A percentile compares a stretch with the other conserved stretches of the same genome.
These are phyloP conservation scores for Zymoseptoria tritici DNA, from an alignment of 2,329 filamentous ascomycete species.

Conservation along the genomic window DNA sequence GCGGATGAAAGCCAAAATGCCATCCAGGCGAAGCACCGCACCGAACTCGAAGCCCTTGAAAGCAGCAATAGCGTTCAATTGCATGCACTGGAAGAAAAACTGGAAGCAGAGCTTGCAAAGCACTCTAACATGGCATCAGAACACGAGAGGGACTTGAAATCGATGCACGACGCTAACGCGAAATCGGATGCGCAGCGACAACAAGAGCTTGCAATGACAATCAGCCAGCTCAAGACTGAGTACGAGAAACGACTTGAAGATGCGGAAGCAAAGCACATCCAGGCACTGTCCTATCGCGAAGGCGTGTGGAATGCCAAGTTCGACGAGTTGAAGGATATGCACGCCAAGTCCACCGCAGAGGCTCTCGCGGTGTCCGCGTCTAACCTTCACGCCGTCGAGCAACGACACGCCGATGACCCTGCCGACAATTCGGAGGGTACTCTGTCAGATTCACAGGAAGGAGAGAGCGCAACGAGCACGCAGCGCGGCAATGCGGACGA, in stretches of 20 bases:
- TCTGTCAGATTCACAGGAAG: slow-evolving; percentile 11
- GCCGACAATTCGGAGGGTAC: slow-evolving; percentile 4
- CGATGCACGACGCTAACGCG: slow-evolving; percentile 5
- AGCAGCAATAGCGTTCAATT: slow-evolving; percentile 2
- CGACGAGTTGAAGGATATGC: slow-evolving; percentile 12
- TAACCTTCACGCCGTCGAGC: slow-evolving; percentile 8
- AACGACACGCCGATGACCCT: slow-evolving; percentile 9
- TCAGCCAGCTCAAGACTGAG: slow-evolving; percentile 1
- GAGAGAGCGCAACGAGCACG: slow-evolving; percentile 6
- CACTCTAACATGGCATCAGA: background rate
- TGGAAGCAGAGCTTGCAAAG: slow-evolving; percentile 7
- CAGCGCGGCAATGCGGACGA: slow-evolving; percentile 18
- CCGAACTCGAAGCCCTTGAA: slow-evolving; percentile 6
- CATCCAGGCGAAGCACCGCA: slow-evolving; percentile 4
- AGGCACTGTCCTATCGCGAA: slow-evolving; percentile 15
- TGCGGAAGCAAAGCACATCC: slow-evolving; percentile 11
- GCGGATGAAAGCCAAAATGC: slow-evolving; percentile 3
- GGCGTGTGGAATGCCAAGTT: slow-evolving; percentile 16
- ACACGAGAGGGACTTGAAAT: slow-evolving; percentile 3
- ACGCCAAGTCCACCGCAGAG: slow-evolving; percentile 13
- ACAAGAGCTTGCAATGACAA: background rate
- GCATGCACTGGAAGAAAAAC: slow-evolving; percentile 3
- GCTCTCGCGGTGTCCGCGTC: slow-evolving; percentile 6
- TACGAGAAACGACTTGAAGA: slow-evolving; percentile 2
- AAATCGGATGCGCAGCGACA: background rate